These are phyloP conservation scores for Cladosporium sp. DNA, from an alignment of 2,329 filamentous ascomycete genomes.

Conservation along the genomic window DNA sequence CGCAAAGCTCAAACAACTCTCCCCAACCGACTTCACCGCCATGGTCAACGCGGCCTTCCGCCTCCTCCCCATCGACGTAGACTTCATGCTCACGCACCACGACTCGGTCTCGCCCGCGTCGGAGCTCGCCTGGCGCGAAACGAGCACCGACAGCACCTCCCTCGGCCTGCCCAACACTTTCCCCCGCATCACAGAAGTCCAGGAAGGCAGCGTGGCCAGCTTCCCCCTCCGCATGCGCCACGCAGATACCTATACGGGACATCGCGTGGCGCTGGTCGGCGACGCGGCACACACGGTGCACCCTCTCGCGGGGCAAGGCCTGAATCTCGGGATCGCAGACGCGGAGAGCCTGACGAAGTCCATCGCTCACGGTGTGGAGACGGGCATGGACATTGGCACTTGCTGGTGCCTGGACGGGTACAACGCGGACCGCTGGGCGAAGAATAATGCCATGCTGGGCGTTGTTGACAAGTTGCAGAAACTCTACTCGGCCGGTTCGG, in stretches of 20 bases:
- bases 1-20: conserved; percentile 70
- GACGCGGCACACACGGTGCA: conserved; percentile 96
- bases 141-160: conserved; percentile 57
- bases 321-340: conserved; percentile 91
- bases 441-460: conserved; percentile 73
- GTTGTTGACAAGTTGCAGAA: conserved; percentile 90
- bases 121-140: conserved; percentile 77
- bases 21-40: conserved; percentile 68
- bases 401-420: conserved; percentile 77
- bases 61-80: conserved; percentile 71
- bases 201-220: conserved; percentile 75
- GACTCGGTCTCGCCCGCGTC: conserved; percentile 17
- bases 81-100: conserved; percentile 68
- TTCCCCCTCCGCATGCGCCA: conserved; percentile 91
- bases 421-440: conserved; percentile 72
- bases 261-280: conserved; percentile 86
- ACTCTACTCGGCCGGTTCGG: conserved; percentile 75
- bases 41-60: conserved; percentile 95
- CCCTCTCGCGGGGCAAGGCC: conserved; percentile 86
- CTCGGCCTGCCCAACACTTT: conserved; percentile 37
- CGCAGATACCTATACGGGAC: conserved; percentile 86
- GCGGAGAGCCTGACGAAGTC: conserved; percentile 72
- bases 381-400: conserved; percentile 84
- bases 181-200: conserved; percentile 64
- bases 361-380: conserved; percentile 70